These are phyloP conservation scores for Isatis lusitanica DNA, from an alignment of 441 rosid genomes.

Conservation along the genomic window DNA sequence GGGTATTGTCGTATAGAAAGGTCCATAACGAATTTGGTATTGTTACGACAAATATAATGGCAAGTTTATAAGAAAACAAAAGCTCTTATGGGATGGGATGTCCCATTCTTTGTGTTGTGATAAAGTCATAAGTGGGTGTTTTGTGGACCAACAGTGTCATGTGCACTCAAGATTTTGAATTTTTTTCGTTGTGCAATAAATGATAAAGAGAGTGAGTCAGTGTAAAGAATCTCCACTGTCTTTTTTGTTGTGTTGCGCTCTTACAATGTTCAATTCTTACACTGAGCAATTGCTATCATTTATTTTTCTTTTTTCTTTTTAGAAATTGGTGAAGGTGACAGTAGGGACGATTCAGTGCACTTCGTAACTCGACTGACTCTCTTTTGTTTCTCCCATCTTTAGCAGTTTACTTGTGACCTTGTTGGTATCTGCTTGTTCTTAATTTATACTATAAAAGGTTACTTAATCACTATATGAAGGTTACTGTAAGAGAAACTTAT, in stretches of 20 bases:
- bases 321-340: constrained; percentile 9
- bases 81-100: constrained; percentile 16
- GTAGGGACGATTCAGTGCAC: neutral
- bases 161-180: constrained; percentile 33
- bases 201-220: constrained; percentile 20
- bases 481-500: neutral
- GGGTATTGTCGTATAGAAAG: constrained; percentile 8
- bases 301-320: neutral
- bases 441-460: neutral
- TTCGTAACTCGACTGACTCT: neutral
- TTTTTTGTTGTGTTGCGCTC: constrained; percentile 23
- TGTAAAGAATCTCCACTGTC: constrained; percentile 3
- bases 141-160: constrained; percentile 37
- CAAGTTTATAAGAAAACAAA: constrained; percentile 16
- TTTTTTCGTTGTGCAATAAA: neutral
- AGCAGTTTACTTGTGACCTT: neutral
- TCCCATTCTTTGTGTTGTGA: constrained; percentile 27
- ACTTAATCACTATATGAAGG: neutral
- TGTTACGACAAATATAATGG: constrained; percentile 21
- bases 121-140: constrained; percentile 34
- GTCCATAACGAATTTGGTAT: constrained; percentile 18
- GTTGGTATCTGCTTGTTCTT: neutral
- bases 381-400: neutral
- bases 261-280: constrained; percentile 4
- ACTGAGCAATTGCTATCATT: constrained; percentile 13